Evolutionary conservation across 306 rosid genomes (phyloP), one percentile per base, ranked within the genome.

Genomic region (Cajanus cajan): DNA sequence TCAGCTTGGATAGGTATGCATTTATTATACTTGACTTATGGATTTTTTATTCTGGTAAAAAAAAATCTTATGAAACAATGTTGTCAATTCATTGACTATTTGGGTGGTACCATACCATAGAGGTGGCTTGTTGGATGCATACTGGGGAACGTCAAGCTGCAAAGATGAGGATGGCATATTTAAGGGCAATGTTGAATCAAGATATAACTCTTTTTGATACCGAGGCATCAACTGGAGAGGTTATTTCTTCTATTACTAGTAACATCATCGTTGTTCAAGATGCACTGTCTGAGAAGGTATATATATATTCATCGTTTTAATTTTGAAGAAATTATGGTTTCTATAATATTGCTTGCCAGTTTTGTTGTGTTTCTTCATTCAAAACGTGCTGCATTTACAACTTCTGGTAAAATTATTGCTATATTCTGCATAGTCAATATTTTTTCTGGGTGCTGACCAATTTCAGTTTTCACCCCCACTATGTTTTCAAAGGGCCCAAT

Each of bases 41-140:
- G 50, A 14, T 14, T 59, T 65, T 19, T 28, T 8, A 37, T 48
- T 77, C 14, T 15, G 24, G 11, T 16, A 22, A 66, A 19, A 64
- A 31, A 44, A 47, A 63, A n/a, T 66, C 2, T 54, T 16, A 39
- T 9, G n/a, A n/a, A n/a, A n/a, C n/a, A n/a, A n/a, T n/a, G n/a
- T n/a, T n/a, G n/a, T n/a, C n/a, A n/a, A n/a, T n/a, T n/a, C n/a
- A n/a, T n/a, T 34, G 2, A 18, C 2, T 11, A 4, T 45, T 68
- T 68, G 36, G 22, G n/a, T 34, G 33, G 4, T 15, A 36, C 52
- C 44, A 55, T 52, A 34, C 8, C 4, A 28, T 7, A 94, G 98
- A 94, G 96, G 98, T 94, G 87, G 98, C 97, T 40, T 94, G 98
- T 82, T 94, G 98, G 98, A 94, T 94, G 98, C 88, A 94, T 21